phyloP scores from a whole-genome alignment of 805 yeast species.

The Candida gorgasii region DNA sequence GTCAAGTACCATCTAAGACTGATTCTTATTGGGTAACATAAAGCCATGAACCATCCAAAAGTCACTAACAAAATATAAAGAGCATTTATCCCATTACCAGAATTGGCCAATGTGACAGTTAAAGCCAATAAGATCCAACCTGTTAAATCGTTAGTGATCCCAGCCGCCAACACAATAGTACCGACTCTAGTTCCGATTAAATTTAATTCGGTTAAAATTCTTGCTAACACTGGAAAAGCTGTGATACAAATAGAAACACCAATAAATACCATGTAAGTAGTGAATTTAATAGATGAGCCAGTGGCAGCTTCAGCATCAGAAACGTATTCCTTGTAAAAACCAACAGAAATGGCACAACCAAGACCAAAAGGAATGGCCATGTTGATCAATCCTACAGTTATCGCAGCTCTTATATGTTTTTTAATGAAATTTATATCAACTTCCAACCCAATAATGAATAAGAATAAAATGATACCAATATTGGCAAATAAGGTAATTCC shows the following conservation, averaged over 20 bases:
- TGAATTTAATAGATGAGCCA: constrained; percentile 48
- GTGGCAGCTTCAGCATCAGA: constrained; percentile 24
- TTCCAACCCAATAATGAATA: constrained; percentile 78
- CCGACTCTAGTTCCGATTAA: constrained; percentile 74
- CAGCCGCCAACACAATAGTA: constrained; percentile 73
- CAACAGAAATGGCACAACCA: constrained; percentile 71
- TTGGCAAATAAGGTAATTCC: constrained; percentile 70
- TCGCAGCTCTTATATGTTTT: constrained; percentile 60
- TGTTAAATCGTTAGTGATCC: constrained; percentile 73
- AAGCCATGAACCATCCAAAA: constrained; percentile 66
- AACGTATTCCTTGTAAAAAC: constrained; percentile 60
- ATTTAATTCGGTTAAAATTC: constrained; percentile 73
- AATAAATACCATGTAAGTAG: constrained; percentile 76
- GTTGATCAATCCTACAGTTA: constrained; percentile 67
- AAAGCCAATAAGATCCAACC: constrained; percentile 84
- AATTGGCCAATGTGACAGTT: constrained; percentile 73
- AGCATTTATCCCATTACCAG: constrained; percentile 66
- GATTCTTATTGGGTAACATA: constrained; percentile 57
- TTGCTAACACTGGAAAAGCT: constrained; percentile 81
- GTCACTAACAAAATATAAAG: constrained; percentile 67
- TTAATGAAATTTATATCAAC: constrained; percentile 68
- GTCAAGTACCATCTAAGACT: constrained; percentile 46
- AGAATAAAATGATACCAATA: constrained; percentile 69
- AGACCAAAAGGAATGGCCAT: constrained; percentile 80
- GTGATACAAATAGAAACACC: constrained; percentile 85